Evolutionary conservation across 2,329 filamentous ascomycete species (phyloP), one percentile per base, ranked within the genome.

Genomic region (Fusarium neocosmosporiellum): DNA sequence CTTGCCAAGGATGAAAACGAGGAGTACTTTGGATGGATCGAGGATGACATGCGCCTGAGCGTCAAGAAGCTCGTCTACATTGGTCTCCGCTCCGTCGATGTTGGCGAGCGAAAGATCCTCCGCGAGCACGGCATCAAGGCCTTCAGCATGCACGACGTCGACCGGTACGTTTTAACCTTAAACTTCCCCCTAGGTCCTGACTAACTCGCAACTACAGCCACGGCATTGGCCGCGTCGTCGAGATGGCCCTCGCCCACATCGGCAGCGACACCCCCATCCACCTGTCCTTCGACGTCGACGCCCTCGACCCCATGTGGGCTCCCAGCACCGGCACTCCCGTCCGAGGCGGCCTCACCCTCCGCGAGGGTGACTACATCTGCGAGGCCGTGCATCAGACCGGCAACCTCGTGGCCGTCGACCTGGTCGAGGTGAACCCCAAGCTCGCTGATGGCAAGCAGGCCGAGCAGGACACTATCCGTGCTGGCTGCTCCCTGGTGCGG

Each of bases 61-160:
- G 83, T 92, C 65, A 92, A 89, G 82, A 98, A 98, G 87, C 86
- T 99, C 67, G 96, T 99, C 36, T 99, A 99, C 84, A 99, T 99
- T 81, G 96, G 95, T 34, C 87, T 99, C 78, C 89, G 96, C 46
- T 96, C 98, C 80, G 95, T 98, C 33, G 96, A 99, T 81, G 84
- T 89, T n/a, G 94, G 91, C 46, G 96, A 99, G 91, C 98, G 98
- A 92, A 89, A 91, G 85, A 94, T 98, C 69, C 86, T 99, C 72
- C 89, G 92, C 66, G 94, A 98, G 74, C 87, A 98, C 79, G 92
- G 93, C 46, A 96, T 99, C 86, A 96, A 94, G 87, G 96, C 96
- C 5, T 99, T 98, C 80, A 96, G 93, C 85, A 99, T 99, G 96
- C 96, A 98, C 81, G 96, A 99, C 81, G 93, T 99, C 82, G 96